phyloP scores from a whole-genome alignment of 129 eudicot species.

The Solidago caesia region DNA sequence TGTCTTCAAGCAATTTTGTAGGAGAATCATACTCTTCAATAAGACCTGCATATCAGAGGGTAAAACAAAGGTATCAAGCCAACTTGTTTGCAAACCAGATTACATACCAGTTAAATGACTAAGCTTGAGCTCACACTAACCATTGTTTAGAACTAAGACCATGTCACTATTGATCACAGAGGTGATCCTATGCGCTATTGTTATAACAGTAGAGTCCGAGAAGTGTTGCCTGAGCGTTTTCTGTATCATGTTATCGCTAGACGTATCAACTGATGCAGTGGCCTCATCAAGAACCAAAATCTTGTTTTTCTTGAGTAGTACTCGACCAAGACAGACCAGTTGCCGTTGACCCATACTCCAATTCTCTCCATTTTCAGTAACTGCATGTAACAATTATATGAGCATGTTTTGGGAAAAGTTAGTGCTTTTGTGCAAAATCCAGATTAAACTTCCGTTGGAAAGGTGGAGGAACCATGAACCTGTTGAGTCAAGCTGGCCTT shows the following conservation, averaged over 20 bases:
- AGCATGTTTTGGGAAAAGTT: neutral
- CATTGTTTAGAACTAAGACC: conserved; percentile 20
- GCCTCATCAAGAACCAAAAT: conserved; percentile 33
- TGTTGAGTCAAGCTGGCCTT: conserved; percentile 20
- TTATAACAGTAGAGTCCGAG: conserved; percentile 24
- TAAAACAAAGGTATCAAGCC: neutral
- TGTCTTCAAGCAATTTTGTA: neutral
- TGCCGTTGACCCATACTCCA: conserved; percentile 31
- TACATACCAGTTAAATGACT: neutral
- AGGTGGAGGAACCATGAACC: conserved; percentile 16
- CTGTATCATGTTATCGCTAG: conserved; percentile 27
- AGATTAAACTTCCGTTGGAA: neutral
- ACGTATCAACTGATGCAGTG: conserved; percentile 29
- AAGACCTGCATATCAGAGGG: conserved; percentile 7
- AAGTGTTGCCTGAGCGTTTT: conserved; percentile 20
- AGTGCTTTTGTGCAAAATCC: neutral
- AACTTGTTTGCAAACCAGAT: neutral
- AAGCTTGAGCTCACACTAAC: conserved; percentile 20
- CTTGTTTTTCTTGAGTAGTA: conserved; percentile 25
- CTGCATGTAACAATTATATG: neutral
- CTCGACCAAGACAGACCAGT: conserved; percentile 25
- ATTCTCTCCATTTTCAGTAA: conserved; percentile 28
- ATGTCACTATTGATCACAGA: conserved; percentile 28
- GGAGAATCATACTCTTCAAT: conserved; percentile 30
- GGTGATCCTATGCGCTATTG: conserved; percentile 29